Base-by-base conservation (phyloP, 495 filamentous ascomycete genomes). In the Letharia lupina region DNA sequence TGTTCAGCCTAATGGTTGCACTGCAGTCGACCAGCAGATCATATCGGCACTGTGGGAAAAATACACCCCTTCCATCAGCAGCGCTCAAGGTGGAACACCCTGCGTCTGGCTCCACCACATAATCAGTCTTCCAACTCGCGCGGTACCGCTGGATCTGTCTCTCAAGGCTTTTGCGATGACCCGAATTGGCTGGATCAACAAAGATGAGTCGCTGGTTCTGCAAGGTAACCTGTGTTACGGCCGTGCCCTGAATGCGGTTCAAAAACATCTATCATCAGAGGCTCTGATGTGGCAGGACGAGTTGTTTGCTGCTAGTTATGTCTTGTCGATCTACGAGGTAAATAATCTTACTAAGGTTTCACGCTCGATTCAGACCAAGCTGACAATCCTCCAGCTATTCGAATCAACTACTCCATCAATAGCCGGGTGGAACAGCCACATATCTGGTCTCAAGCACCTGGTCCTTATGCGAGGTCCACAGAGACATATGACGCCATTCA, bases 141-240 rank as follows among this genome's bases (percentile, higher is more conserved):
- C 45, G 10, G 23, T 45, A 4, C 61, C 68, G 15, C 40, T 67
- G 23, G 28, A 64, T 4, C 60, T 56, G 13, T 60, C 68, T 6
- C 33, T 67, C 18, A 67, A 67, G 31, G 68, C 68, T 11, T 64
- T 70, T 33, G 68, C 68, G 13, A 60, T 67, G 64, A 70, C 61
- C 8, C 52, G 65, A 40, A 31, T 70, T n/a, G 68, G 65, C 12
- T 67, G 56, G 61, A 52, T 64, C 13, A 33, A 67, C 35, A 16
- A 57, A 40, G 61, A 67, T 23, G 44, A 61, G 2, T 41, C 54
- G 5, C 31, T 67, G n/a, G 52, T 61, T n/a, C 31, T 67, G 54
- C 60, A 58, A 52, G 65, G 65, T 6, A 61, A 48, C 3, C 12
- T 37, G 5, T 47, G 10, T 18, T 67, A 70, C 33, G 54, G 59